Base-by-base conservation (phyloP, 305 asterid species). In the Rubia peregrina region DNA sequence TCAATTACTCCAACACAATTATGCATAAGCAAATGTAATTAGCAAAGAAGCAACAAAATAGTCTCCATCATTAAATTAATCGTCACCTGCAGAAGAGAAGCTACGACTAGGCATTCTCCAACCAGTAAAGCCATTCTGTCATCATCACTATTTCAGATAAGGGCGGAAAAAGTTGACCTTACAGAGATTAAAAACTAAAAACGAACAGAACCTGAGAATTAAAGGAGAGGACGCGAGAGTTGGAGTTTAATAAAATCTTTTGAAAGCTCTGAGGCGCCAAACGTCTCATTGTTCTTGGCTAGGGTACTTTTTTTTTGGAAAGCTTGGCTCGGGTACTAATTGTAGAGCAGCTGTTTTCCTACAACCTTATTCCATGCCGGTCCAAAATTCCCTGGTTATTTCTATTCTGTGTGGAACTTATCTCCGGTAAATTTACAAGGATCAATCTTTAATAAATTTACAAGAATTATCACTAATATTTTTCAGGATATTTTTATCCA, bases 41-140 rank as follows among this genome's bases (percentile, higher is more conserved):
- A 38, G 16, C 21, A 61, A 72, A 49, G 30, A 49, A 48, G 14
- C 19, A 56, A 16, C 0, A 21, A 57, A 10, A 22, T 17, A 26
- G 7, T 51, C 59, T 17, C 59, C 59, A 62, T 12, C 14, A 33
- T 9, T 6, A 4, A 21, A 16, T 2, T 7, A 61, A 67, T 19
- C 56, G 3, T 48, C 44, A 74, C 78, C 78, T 24, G 59, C 36
- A 17, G 78, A 75, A 69, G 74, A 69, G 55, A 69, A 75, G 11
- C 46, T 9, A 33, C 67, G 71, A n/a, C 4, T 60, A 65, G 41
- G 46, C 26, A 67, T 44, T 59, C 55, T 36, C 36, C 61, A 13
- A 44, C 71, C 40, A 2, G 71, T 17, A 64, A 62, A 26, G 24
- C 67, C 66, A 75, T 69, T 75, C 78, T 74, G 73, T 38, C 22